Evolutionary conservation across 805 yeast species (phyloP), one percentile per base, ranked within the genome.

Genomic region (Candida fluviatilis): DNA sequence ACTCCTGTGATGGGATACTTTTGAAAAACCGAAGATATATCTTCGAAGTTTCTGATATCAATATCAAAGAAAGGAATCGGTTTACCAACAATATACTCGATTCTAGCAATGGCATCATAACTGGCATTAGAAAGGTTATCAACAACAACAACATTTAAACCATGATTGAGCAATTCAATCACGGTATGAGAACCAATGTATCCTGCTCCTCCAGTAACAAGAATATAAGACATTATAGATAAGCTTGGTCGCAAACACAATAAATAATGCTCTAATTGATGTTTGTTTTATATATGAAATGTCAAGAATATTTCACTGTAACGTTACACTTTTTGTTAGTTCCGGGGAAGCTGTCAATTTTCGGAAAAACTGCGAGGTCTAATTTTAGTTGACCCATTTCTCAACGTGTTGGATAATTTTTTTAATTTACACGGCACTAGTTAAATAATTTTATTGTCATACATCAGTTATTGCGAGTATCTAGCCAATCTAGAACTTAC

Each of bases 201-300:
- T 15, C 95, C 93, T 18, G 91, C 86, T 34, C 95, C 95, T 32
- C 95, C 95, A 16, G 93, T 84, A 19, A 85, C 90, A 38, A 84
- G 66, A 32, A 82, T 77, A 34, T 42, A 39, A 12, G 45, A 38
- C 39, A 38, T 36, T 28, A 7, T 28, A n/a, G 24, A 21, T 21
- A 6, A 21, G 10, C 24, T 21, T n/a, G n/a, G n/a, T n/a, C n/a
- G n/a, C n/a, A n/a, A n/a, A n/a, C n/a, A n/a, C n/a, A n/a, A n/a
- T n/a, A n/a, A n/a, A n/a, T n/a, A n/a, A n/a, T n/a, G n/a, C n/a
- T n/a, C n/a, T n/a, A n/a, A n/a, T n/a, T n/a, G n/a, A n/a, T n/a
- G n/a, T n/a, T n/a, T n/a, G n/a, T n/a, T n/a, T n/a, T n/a, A 21
- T 21, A 21, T 21, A 21, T 21, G 24, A 21, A 21, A 21, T 35